Evolutionary conservation across 2,329 filamentous ascomycete species (phyloP), one percentile per base, ranked within the genome.

Genomic region (Colletotrichum endophyticum): DNA sequence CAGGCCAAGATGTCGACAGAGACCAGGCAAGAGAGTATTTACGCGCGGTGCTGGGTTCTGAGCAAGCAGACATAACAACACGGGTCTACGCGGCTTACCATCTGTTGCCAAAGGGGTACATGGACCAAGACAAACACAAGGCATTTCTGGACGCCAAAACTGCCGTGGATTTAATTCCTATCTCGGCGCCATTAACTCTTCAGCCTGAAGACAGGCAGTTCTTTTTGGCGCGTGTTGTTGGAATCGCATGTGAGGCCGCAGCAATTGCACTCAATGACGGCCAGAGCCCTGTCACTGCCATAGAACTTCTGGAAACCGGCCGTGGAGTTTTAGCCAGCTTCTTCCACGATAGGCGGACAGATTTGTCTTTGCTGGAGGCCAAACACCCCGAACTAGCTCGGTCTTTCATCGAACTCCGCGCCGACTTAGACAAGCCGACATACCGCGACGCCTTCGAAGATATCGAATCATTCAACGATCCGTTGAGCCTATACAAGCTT

Each of bases 241-340:
- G 81, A 0, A n/a, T 82, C 1, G 77, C 78, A 12, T 80, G 78
- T 19, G 70, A 79, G 34, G 78, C 80, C 3, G 80, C 82, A 25
- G 80, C 79, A 9, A 68, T 79, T 3, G 78, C 78, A 2, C 70
- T 83, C n/a, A 36, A 71, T 16, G 66, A 67, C 19, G 66, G 49
- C 13, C 77, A 78, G 44, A 61, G 39, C 0, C 59, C 78, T 1
- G 13, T 32, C 22, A 44, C 49, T 8, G 81, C 79, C 1, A 32
- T 83, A 0, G 30, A 73, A 13, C 67, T 80, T 7, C 78, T 84
- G 6, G 82, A 84, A 63, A 75, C 72, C 1, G 81, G 82, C 11
- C 81, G 82, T 16, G 81, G 80, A 11, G 74, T 83, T 11, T 62
- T 83, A 28, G 78, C 79, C 6, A 75, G 73, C 19, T 76, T 78